A percentile compares a stretch with the other conserved stretches of the same genome.
Conservation (phyloP, 108 stramenopile genomes). For the Cyclostephanos tholiformis region DNA sequence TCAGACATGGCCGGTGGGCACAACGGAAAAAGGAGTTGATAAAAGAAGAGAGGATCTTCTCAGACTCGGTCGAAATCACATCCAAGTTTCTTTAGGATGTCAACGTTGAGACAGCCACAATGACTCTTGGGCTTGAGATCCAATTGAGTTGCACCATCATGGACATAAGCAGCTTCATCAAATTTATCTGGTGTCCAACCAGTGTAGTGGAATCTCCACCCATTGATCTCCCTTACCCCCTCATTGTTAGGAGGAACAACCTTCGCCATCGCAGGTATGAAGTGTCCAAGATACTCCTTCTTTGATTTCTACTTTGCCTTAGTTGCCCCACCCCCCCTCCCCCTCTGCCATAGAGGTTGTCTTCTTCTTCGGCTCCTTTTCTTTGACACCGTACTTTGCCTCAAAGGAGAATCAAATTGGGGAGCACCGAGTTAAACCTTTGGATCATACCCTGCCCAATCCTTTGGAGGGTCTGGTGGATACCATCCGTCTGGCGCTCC, state of each 20-base stretch:
- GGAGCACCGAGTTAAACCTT: too few species aligned
- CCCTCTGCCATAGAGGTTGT: too few species aligned
- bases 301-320: neutral
- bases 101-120: neutral
- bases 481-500: too few species aligned
- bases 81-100: constrained; percentile 2
- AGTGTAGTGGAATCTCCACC: neutral
- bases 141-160: neutral
- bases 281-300: too few species aligned
- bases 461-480: too few species aligned
- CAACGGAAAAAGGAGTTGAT: constrained; percentile 24
- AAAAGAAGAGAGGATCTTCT: too few species aligned
- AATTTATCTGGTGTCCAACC: neutral
- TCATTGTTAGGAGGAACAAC: neutral
- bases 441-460: too few species aligned
- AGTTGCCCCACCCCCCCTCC: too few species aligned
- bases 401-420: too few species aligned
- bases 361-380: too few species aligned
- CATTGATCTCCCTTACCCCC: neutral
- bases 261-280: neutral
- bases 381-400: too few species aligned
- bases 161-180: neutral
- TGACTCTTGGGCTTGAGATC: neutral
- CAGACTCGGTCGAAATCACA: too few species aligned
- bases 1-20: constrained; percentile 1